phyloP scores from a whole-genome alignment of 2,329 filamentous ascomycete species.

The Sporothrix variecibatus region DNA sequence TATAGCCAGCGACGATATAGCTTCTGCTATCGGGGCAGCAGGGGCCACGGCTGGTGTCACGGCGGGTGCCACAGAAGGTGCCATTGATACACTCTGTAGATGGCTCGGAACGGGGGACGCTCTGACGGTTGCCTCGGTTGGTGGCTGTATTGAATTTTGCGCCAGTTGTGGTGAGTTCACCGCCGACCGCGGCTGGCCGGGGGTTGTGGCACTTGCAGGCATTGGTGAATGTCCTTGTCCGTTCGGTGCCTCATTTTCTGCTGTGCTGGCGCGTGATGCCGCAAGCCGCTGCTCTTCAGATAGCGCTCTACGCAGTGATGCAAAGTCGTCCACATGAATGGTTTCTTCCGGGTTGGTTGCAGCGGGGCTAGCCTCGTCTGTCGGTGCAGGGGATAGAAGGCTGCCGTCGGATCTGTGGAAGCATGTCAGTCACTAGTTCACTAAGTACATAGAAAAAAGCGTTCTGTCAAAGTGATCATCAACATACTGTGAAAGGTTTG shows the following conservation, averaged over 20 bases:
- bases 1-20: background rate
- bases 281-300: background rate
- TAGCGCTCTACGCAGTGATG: background rate
- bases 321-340: background rate
- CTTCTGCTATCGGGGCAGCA: background rate
- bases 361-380: conserved; percentile 59
- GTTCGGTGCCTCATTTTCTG: background rate
- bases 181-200: background rate
- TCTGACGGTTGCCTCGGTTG: background rate
- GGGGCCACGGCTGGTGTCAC: background rate
- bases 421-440: conserved; percentile 22
- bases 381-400: conserved; percentile 64
- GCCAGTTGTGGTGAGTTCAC: background rate
- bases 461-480: background rate
- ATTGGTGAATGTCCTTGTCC: background rate
- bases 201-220: background rate
- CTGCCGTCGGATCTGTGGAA: conserved; percentile 37
- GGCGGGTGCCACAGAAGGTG: too few species aligned
- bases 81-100: background rate
- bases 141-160: background rate
- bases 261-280: background rate
- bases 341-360: conserved; percentile 24
- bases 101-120: background rate
- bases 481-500: conserved; percentile 10
- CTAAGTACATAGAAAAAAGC: background rate